Evolutionary conservation across 345 rosid genomes (phyloP).

Genomic region (Cochlearia excelsa): DNA sequence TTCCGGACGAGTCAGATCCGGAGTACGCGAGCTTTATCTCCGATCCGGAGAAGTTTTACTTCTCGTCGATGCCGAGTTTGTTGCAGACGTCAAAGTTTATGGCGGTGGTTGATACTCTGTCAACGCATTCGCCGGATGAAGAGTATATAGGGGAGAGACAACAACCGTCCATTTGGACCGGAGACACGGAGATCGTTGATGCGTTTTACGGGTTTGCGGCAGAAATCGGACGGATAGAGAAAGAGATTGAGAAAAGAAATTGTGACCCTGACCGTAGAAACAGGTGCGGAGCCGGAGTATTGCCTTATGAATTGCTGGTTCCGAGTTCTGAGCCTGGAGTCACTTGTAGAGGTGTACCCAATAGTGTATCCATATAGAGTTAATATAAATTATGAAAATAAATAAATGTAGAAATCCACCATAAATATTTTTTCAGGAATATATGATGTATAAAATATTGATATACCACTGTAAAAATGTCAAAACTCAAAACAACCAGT

Average conservation of each 20-base stretch:
- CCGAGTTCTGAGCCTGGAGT: slow-evolving; percentile 95
- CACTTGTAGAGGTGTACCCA: slow-evolving; percentile 94
- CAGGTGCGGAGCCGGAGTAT: slow-evolving; percentile 93
- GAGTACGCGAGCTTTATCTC: slow-evolving; percentile 55
- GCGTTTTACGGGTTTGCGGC: slow-evolving; percentile 72
- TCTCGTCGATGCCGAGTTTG: slow-evolving; percentile 72
- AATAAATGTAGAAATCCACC: too few relatives aligned
- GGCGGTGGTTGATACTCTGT: slow-evolving; percentile 91
- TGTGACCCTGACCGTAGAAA: slow-evolving; percentile 54
- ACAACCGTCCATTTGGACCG: slow-evolving; percentile 75
- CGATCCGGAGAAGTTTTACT: slow-evolving; percentile 75
- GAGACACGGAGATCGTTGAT: slow-evolving; percentile 68
- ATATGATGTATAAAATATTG: too few relatives aligned
- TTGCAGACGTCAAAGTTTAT: slow-evolving; percentile 86
- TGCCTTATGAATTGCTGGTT: slow-evolving; percentile 83
- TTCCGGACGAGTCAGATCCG: slow-evolving; percentile 73
- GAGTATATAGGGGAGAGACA: slow-evolving; percentile 93
- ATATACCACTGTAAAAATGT: too few relatives aligned
- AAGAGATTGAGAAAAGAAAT: slow-evolving; percentile 82
- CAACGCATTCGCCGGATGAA: slow-evolving; percentile 96
- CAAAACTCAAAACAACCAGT: too few relatives aligned
- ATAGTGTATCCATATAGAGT: slow-evolving; percentile 46
- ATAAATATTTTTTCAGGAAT: too few relatives aligned
- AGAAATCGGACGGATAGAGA: slow-evolving; percentile 68
- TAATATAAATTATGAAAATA: too few relatives aligned